These are phyloP conservation scores for Choiromyces venosus DNA, from an alignment of 495 filamentous ascomycete species.

Conservation along the genomic window DNA sequence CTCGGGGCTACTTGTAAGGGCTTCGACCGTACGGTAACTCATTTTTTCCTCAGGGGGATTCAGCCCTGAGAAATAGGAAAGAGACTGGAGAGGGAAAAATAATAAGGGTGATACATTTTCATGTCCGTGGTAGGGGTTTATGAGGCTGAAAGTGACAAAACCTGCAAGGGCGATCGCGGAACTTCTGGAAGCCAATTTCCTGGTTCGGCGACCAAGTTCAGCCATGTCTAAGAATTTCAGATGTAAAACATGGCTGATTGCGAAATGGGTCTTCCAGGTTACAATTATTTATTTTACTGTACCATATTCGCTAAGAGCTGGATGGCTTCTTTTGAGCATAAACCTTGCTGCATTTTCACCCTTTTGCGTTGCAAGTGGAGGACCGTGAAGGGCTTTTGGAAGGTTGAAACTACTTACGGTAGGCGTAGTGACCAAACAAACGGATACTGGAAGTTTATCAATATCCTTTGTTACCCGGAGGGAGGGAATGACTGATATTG, in stretches of 20 bases:
- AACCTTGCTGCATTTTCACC: background rate
- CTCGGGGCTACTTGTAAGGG: background rate
- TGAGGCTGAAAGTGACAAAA: slow-evolving; percentile 25
- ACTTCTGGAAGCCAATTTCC: slow-evolving; percentile 28
- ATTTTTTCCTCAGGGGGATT: background rate
- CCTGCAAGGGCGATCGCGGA: slow-evolving; percentile 31
- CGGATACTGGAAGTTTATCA: background rate
- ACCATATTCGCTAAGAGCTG: background rate
- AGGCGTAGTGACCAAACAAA: background rate
- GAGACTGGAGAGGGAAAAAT: slow-evolving; percentile 7
- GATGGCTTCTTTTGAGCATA: background rate
- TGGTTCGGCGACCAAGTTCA: slow-evolving; percentile 16
- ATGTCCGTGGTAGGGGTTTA: slow-evolving; percentile 7
- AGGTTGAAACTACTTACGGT: background rate
- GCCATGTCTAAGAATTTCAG: slow-evolving; percentile 10
- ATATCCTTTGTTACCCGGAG: slow-evolving; percentile 4
- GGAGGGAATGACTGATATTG: slow-evolving; percentile 14
- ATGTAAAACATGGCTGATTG: background rate
- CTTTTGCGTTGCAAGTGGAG: background rate
- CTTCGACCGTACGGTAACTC: too few relatives aligned
- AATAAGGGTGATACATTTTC: slow-evolving; percentile 5
- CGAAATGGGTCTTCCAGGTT: background rate
- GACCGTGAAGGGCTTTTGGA: background rate
- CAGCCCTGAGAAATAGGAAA: background rate
- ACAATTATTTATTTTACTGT: background rate